These are phyloP conservation scores for Camelina hispida DNA, from an alignment of 345 rosid genomes.

Conservation along the genomic window DNA sequence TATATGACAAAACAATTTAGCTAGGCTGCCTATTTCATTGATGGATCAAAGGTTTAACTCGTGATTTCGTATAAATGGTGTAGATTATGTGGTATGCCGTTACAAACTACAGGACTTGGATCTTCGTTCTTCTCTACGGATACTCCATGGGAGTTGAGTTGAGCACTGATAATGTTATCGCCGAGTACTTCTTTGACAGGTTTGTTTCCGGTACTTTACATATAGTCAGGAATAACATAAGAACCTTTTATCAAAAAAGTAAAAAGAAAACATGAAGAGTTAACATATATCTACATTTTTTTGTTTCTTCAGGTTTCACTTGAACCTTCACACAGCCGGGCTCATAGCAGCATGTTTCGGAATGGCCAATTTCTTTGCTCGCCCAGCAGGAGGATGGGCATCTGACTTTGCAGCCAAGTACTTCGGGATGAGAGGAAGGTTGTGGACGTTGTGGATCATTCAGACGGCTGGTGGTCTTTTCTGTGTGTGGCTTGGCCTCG, in stretches of 20 bases:
- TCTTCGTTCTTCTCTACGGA: slow-evolving; percentile 69
- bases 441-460: slow-evolving; percentile 61
- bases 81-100: slow-evolving; percentile 62
- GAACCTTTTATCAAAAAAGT: background rate
- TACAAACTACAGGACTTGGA: slow-evolving; percentile 72
- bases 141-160: slow-evolving; percentile 71
- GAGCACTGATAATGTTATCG: slow-evolving; percentile 70
- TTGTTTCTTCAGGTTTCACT: slow-evolving; percentile 42
- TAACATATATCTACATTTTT: background rate
- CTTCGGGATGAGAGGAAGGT: slow-evolving; percentile 63
- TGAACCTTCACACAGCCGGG: slow-evolving; percentile 59
- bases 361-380: slow-evolving; percentile 63
- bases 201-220: background rate
- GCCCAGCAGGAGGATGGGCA: slow-evolving; percentile 55
- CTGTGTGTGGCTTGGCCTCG: slow-evolving; percentile 58
- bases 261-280: background rate
- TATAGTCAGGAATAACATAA: background rate
- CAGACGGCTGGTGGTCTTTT: slow-evolving; percentile 64
- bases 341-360: slow-evolving; percentile 63
- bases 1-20: background rate
- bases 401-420: slow-evolving; percentile 51
- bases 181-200: slow-evolving; percentile 77
- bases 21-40: too few relatives aligned
- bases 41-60: slow-evolving; percentile 4
- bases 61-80: background rate